These are phyloP conservation scores for Climacium dendroides DNA, from an alignment of 225 moss, liverwort and hornwort species.

Conservation along the genomic window DNA sequence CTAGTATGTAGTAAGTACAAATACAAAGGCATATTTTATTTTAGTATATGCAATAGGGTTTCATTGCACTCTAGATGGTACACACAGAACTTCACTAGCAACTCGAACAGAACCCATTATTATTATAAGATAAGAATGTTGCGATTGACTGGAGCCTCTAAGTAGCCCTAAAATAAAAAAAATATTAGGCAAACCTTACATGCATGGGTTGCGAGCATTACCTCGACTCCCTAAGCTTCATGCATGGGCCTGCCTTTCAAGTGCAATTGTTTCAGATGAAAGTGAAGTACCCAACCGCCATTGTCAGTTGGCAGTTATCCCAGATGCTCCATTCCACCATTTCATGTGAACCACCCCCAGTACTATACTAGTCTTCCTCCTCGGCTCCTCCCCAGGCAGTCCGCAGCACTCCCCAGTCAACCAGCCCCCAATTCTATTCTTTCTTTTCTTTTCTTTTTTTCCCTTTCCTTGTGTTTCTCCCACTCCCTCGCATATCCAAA, in stretches of 20 bases:
- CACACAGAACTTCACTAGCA: rapidly evolving
- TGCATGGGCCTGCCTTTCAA: not conserved
- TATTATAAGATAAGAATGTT: not conserved
- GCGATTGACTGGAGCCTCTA: too few species aligned
- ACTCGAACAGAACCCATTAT: rapidly evolving
- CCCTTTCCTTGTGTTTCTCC: not conserved
- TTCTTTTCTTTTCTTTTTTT: not conserved
- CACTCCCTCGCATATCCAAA: not conserved
- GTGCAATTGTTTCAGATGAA: not conserved
- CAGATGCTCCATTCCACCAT: not conserved
- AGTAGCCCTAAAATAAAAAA: not conserved
- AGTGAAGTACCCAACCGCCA: constrained; percentile 1
- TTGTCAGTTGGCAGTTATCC: constrained; percentile 8
- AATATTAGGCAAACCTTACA: not conserved
- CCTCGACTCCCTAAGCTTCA: not conserved
- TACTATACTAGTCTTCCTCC: not conserved
- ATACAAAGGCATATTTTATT: not conserved
- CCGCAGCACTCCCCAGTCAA: not conserved
- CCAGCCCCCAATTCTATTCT: too few species aligned
- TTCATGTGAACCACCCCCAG: not conserved
- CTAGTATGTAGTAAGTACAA: rapidly evolving
- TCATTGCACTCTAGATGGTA: not conserved
- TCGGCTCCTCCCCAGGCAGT: not conserved
- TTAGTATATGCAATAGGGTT: rapidly evolving
- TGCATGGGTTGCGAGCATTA: too few species aligned